Conservation (phyloP, 495 filamentous ascomycete species). For the Podospora anserina region DNA sequence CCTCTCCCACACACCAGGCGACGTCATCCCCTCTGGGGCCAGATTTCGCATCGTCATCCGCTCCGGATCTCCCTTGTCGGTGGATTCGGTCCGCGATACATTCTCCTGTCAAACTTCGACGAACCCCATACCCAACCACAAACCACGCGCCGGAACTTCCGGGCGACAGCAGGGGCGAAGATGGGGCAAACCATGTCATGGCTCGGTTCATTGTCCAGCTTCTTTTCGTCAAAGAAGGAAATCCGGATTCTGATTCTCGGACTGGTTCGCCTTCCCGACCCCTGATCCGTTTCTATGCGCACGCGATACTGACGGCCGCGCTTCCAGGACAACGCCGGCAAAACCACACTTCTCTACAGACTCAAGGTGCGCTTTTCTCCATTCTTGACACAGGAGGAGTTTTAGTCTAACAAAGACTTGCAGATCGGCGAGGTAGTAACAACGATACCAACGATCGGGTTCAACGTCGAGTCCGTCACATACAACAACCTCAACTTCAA, state of each 20-base stretch:
- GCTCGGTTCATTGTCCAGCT: constrained; percentile 63
- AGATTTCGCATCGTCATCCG: neutral
- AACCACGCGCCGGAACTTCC: constrained; percentile 13
- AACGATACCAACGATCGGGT: constrained; percentile 97
- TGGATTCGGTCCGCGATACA: constrained; percentile 8
- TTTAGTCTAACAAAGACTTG: constrained; percentile 14
- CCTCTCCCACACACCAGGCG: neutral
- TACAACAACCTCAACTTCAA: constrained; percentile 98
- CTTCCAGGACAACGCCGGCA: constrained; percentile 90
- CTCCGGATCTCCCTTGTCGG: neutral
- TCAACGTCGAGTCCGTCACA: constrained; percentile 97
- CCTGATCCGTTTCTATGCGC: neutral
- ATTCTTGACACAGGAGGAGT: neutral
- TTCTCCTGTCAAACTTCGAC: neutral
- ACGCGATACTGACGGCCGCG: constrained; percentile 26
- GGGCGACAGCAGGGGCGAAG: constrained; percentile 28
- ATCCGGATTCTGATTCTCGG: constrained; percentile 95
- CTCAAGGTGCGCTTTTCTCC: constrained; percentile 65
- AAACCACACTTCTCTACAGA: constrained; percentile 94
- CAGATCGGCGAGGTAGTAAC: constrained; percentile 98
- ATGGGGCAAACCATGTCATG: constrained; percentile 85
- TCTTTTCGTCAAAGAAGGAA: constrained; percentile 92
- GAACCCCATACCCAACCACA: constrained; percentile 5
- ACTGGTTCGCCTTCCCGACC: constrained; percentile 58
- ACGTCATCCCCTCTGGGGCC: neutral